Percentiles rank a stretch among this genome's conserved stretches.
phyloP scores from a whole-genome alignment of 148 eudicot genomes.

The Amaranthus palmeri region DNA sequence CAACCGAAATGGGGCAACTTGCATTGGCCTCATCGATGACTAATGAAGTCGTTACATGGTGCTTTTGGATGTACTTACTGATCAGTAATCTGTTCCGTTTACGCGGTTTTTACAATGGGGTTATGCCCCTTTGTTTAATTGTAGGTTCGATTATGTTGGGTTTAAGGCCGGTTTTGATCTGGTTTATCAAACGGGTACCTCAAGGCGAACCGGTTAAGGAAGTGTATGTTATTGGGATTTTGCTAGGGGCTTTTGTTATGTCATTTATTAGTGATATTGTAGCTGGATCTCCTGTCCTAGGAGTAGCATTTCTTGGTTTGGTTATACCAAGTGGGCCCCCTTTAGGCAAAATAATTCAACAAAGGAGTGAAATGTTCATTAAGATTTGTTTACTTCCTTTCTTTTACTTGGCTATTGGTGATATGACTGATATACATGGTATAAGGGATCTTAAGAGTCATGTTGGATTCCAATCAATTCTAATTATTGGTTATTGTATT shows the following conservation, averaged over 20 bases:
- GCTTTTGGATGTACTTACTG: neutral
- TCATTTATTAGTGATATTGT: constrained; percentile 7
- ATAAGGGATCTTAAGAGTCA: neutral
- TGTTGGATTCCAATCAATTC: neutral
- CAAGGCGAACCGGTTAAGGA: constrained; percentile 23
- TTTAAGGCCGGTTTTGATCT: constrained; percentile 4
- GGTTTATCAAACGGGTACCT: constrained; percentile 16
- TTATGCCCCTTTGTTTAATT: constrained; percentile 1
- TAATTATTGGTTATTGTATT: constrained; percentile 12
- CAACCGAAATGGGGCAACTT: constrained; percentile 24
- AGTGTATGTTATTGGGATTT: constrained; percentile 4
- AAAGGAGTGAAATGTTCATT: constrained; percentile 14
- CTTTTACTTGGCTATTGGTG: constrained; percentile 24
- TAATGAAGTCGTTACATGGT: constrained; percentile 11
- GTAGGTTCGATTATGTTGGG: neutral
- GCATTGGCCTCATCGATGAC: constrained; percentile 15
- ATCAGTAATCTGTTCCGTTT: neutral
- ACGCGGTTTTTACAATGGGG: neutral
- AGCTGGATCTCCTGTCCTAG: constrained; percentile 17
- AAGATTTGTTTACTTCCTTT: constrained; percentile 18
- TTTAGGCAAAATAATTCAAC: constrained; percentile 16
- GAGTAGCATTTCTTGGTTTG: constrained; percentile 19
- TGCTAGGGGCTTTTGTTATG: constrained; percentile 13
- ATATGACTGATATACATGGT: constrained; percentile 2
- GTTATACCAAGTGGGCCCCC: constrained; percentile 27